These are phyloP conservation scores for Vicia villosa DNA, from an alignment of 306 rosid genomes.

Conservation along the genomic window DNA sequence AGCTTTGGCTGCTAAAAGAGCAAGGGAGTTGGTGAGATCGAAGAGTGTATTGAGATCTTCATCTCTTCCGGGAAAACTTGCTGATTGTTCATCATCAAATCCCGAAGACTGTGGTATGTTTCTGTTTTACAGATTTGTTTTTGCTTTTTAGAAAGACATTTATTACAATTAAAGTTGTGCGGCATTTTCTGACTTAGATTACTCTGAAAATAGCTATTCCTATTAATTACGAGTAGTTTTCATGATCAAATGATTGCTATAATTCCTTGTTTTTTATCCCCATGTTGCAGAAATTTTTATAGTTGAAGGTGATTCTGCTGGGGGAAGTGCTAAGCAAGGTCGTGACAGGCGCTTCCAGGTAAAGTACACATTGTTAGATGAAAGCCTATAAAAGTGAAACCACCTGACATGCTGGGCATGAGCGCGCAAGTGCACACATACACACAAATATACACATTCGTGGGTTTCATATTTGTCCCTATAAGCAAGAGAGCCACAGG, in stretches of 20 bases:
- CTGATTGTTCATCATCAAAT: slow-evolving; percentile 91
- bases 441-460: neutral
- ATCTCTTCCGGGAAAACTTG: slow-evolving; percentile 92
- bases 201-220: neutral
- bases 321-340: slow-evolving; percentile 99
- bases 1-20: slow-evolving; percentile 95
- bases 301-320: slow-evolving; percentile 99
- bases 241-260: neutral
- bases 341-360: slow-evolving; percentile 99
- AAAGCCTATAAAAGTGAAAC: slow-evolving; percentile 20
- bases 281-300: slow-evolving; percentile 80
- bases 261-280: slow-evolving; percentile 15
- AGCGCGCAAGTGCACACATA: neutral
- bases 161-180: neutral
- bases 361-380: slow-evolving; percentile 24
- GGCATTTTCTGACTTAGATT: slow-evolving; percentile 22
- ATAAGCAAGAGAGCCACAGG: neutral
- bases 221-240: too few species aligned
- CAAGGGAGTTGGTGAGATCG: slow-evolving; percentile 92
- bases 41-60: slow-evolving; percentile 87
- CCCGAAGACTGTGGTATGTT: slow-evolving; percentile 88
- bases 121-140: slow-evolving; percentile 30
- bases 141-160: slow-evolving; percentile 14
- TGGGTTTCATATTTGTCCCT: neutral
- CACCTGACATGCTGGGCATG: neutral